Percentiles rank a stretch among this genome's conserved stretches.
Evolutionary conservation across 2,329 filamentous ascomycete genomes (phyloP).

Genomic region (Pseudodiploospora longispora): DNA sequence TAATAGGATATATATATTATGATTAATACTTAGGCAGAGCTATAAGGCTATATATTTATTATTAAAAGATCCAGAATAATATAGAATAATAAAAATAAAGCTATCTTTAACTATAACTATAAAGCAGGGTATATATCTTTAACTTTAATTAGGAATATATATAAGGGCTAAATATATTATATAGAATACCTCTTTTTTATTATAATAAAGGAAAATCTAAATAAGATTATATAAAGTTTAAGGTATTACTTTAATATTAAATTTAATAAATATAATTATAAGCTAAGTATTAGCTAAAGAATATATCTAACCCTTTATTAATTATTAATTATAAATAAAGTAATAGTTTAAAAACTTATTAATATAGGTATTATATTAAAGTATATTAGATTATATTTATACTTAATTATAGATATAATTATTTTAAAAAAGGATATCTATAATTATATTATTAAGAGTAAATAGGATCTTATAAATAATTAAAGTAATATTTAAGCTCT

Average conservation of each 20-base stretch:
- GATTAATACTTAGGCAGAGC: no score
- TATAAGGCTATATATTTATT: no score
- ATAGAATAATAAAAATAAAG: no score
- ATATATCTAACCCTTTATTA: conserved; percentile 3
- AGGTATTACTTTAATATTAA: conserved; percentile 4
- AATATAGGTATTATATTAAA: no score
- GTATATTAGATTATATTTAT: background rate
- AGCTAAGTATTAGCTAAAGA: background rate
- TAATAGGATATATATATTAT: no score
- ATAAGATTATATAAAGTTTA: background rate
- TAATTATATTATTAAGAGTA: conserved; percentile 12
- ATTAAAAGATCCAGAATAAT: no score
- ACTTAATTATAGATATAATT: conserved; percentile 4
- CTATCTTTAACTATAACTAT: no score
- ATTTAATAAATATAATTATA: conserved; percentile 5
- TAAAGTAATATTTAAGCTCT: no score
- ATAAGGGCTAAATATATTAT: background rate
- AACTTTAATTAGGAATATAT: no score
- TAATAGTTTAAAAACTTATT: background rate
- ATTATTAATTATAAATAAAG: conserved; percentile 1
- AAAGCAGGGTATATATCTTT: no score
- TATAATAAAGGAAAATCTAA: background rate
- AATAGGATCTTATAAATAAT: conserved; percentile 5
- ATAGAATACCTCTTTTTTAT: conserved; percentile 1
- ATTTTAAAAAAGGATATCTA: conserved; percentile 16